These are phyloP conservation scores for Penicillium desertorum DNA, from an alignment of 495 filamentous ascomycete species.

Conservation along the genomic window DNA sequence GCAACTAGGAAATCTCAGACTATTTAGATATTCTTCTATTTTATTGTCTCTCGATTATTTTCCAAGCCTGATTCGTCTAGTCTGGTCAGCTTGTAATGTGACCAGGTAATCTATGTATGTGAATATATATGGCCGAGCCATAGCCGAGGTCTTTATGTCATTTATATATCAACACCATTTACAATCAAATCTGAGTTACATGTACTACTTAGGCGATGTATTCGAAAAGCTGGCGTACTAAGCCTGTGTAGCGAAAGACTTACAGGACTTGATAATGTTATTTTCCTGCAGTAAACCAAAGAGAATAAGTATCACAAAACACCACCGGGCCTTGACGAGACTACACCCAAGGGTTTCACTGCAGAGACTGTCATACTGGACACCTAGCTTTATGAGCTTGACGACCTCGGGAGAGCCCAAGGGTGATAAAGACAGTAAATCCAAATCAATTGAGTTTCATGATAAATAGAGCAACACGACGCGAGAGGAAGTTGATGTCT, in stretches of 20 bases:
- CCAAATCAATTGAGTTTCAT: neutral
- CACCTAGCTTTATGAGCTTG: neutral
- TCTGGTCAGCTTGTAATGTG: neutral
- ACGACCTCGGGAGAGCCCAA: neutral
- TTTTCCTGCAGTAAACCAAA: constrained; percentile 1
- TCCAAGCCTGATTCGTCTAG: neutral
- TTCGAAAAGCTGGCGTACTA: neutral
- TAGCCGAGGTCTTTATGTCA: neutral
- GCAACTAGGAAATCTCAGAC: neutral
- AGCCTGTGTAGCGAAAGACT: neutral
- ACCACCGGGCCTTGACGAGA: neutral
- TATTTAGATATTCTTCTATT: neutral
- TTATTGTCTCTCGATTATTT: neutral
- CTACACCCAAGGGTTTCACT: constrained; percentile 4
- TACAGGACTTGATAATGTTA: neutral
- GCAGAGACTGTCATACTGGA: constrained; percentile 5
- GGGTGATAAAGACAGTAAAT: neutral
- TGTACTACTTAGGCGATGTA: no score
- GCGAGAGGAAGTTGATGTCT: neutral
- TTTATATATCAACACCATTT: neutral
- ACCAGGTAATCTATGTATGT: neutral
- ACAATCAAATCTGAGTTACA: neutral
- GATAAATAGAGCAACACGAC: neutral
- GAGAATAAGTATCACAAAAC: neutral
- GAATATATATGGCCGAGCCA: neutral